Conservation (phyloP, 352 stramenopile genomes). For the Lagenidium sp. region DNA sequence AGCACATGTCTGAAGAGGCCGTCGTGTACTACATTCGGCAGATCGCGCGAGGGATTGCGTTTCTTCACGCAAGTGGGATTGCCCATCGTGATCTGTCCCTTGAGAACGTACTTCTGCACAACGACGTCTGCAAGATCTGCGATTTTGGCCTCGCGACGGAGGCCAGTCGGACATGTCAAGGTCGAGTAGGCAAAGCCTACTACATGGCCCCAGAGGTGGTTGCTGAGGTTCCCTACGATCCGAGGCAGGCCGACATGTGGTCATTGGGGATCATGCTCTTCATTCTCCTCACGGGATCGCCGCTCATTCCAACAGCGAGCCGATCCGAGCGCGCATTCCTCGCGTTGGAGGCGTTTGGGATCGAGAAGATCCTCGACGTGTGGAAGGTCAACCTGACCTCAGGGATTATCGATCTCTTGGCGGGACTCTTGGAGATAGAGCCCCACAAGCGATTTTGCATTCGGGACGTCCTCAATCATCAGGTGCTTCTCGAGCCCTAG, state of each 20-base stretch:
- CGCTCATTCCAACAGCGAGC: constrained; percentile 20
- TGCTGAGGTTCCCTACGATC: constrained; percentile 18
- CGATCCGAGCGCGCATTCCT: constrained; percentile 18
- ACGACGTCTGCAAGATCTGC: constrained; percentile 21
- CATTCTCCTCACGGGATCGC: constrained; percentile 32
- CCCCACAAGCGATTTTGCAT: constrained; percentile 21
- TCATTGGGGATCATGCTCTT: constrained; percentile 41
- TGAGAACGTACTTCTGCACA: constrained; percentile 22
- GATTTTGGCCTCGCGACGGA: constrained; percentile 30
- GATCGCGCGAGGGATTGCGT: constrained; percentile 16
- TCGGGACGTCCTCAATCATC: constrained; percentile 14
- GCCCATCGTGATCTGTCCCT: constrained; percentile 20
- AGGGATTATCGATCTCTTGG: constrained; percentile 15
- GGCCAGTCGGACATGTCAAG: constrained; percentile 3
- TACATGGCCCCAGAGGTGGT: constrained; percentile 21
- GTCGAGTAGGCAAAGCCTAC: constrained; percentile 7
- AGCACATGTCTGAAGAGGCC: constrained; percentile 4
- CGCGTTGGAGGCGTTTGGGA: constrained; percentile 23
- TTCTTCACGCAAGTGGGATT: constrained; percentile 17
- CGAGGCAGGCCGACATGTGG: constrained; percentile 33
- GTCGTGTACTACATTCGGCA: constrained; percentile 16
- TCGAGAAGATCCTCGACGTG: constrained; percentile 29
- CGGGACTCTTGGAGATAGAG: constrained; percentile 22
- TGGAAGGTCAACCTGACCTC: constrained; percentile 36
- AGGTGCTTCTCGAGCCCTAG: not conserved